phyloP scores from a whole-genome alignment of 2,329 filamentous ascomycete genomes.

The Stagonosporopsis tanaceti region DNA sequence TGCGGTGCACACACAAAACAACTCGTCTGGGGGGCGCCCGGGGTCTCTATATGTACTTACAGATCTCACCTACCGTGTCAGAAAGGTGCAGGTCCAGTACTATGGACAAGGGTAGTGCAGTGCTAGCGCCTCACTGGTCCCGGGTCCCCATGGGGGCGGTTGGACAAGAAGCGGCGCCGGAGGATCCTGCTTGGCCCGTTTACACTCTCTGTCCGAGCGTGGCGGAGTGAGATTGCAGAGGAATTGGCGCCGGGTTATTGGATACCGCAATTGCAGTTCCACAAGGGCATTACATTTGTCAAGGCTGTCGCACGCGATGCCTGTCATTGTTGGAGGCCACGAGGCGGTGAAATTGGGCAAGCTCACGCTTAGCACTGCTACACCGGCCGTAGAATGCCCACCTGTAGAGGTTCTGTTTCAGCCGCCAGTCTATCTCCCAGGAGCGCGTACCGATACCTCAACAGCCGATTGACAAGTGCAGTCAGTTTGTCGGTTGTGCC shows the following conservation, averaged over 20 bases:
- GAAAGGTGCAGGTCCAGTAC: slow-evolving; percentile 10
- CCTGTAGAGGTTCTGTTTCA: slow-evolving; percentile 26
- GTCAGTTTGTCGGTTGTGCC: slow-evolving; percentile 12
- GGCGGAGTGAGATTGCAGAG: slow-evolving; percentile 29
- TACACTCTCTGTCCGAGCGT: slow-evolving; percentile 35
- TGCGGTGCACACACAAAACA: slow-evolving; percentile 22
- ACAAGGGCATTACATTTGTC: slow-evolving; percentile 32
- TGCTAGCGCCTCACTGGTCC: slow-evolving; percentile 25
- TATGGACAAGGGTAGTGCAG: slow-evolving; percentile 16
- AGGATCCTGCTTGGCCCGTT: slow-evolving; percentile 39
- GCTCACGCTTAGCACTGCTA: slow-evolving; percentile 1
- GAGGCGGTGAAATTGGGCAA: neutral
- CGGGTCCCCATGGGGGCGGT: slow-evolving; percentile 49
- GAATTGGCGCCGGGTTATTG: slow-evolving; percentile 24
- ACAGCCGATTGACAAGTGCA: slow-evolving; percentile 23
- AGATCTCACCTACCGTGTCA: slow-evolving; percentile 17
- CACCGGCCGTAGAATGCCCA: neutral
- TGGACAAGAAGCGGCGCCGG: slow-evolving; percentile 35
- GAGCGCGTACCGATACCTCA: slow-evolving; percentile 21
- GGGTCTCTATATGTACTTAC: slow-evolving; percentile 44
- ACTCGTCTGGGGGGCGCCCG: slow-evolving; percentile 21
- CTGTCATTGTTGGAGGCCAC: neutral
- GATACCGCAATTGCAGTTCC: slow-evolving; percentile 27
- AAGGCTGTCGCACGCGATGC: slow-evolving; percentile 21
- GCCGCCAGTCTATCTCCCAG: slow-evolving; percentile 20